A percentile compares a stretch with the other conserved stretches of the same genome.
phyloP scores from a whole-genome alignment of 2,329 filamentous ascomycete genomes.

The Bipolaris zeicola region DNA sequence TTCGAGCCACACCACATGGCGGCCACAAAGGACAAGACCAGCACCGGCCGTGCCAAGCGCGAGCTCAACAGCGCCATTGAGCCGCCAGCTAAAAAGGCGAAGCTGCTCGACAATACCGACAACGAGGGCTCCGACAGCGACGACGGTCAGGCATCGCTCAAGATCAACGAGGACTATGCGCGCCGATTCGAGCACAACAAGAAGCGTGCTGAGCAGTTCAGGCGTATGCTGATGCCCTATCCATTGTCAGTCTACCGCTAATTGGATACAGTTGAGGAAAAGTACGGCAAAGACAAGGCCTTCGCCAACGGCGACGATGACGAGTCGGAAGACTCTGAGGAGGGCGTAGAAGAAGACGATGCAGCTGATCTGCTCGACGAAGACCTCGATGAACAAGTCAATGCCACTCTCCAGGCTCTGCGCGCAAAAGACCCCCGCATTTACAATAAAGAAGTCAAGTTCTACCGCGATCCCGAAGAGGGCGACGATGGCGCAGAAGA shows the following conservation, averaged over 20 bases:
- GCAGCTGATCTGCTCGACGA: slow-evolving; percentile 85
- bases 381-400: slow-evolving; percentile 83
- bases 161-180: slow-evolving; percentile 90
- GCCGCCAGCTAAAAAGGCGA: slow-evolving; percentile 44
- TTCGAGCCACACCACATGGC: slow-evolving; percentile 25
- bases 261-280: slow-evolving; percentile 75
- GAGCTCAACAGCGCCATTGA: slow-evolving; percentile 24
- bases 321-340: slow-evolving; percentile 57
- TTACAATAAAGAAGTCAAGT: slow-evolving; percentile 79
- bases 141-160: slow-evolving; percentile 56
- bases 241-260: slow-evolving; percentile 17
- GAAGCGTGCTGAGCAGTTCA: slow-evolving; percentile 85
- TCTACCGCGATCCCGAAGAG: slow-evolving; percentile 72
- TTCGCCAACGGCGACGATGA: slow-evolving; percentile 49
- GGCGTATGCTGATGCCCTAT: slow-evolving; percentile 55
- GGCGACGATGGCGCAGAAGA: slow-evolving; percentile 47
- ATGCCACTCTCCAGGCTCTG: slow-evolving; percentile 84
- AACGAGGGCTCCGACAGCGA: slow-evolving; percentile 36
- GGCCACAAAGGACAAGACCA: slow-evolving; percentile 32
- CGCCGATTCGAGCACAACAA: slow-evolving; percentile 95
- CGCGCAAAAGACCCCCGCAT: slow-evolving; percentile 88
- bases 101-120: slow-evolving; percentile 47
- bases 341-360: slow-evolving; percentile 85
- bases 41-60: slow-evolving; percentile 33
- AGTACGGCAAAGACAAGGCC: slow-evolving; percentile 64